Evolutionary conservation across 2,329 filamentous ascomycete species (phyloP).

Genomic region (Colletotrichum tropicale): DNA sequence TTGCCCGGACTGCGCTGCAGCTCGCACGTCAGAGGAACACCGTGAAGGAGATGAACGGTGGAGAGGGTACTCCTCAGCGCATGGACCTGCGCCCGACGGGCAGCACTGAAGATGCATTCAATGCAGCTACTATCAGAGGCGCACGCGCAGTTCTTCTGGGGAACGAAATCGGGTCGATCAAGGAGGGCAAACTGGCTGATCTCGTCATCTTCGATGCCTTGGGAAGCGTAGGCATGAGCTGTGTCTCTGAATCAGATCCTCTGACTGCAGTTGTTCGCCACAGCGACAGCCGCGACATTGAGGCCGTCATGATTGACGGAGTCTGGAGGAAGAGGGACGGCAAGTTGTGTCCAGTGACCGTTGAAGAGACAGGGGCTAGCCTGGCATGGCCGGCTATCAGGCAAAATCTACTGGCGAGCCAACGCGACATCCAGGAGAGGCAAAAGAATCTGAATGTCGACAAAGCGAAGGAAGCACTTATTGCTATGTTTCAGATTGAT

Average conservation of each 20-base stretch:
- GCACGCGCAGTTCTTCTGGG: neutral
- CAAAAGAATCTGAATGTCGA: neutral
- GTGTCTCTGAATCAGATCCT: conserved; percentile 28
- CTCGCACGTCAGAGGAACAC: conserved; percentile 7
- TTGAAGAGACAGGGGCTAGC: neutral
- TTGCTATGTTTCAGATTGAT: neutral
- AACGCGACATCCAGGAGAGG: neutral
- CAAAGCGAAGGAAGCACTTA: neutral
- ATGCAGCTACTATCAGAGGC: neutral
- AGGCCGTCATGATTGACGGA: neutral
- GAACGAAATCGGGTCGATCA: neutral
- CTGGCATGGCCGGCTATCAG: neutral
- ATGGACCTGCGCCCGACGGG: neutral
- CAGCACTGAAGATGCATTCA: neutral
- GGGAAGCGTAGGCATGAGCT: conserved; percentile 41
- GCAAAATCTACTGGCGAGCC: neutral
- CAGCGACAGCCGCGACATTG: neutral
- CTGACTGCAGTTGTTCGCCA: neutral
- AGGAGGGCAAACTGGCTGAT: neutral
- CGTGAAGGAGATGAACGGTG: neutral
- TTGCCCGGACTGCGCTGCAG: conserved; percentile 21
- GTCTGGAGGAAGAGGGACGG: neutral
- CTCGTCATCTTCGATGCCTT: neutral
- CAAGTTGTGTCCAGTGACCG: neutral
- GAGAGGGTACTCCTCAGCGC: neutral